Conservation (phyloP, 2,329 filamentous ascomycete genomes). For the Calonectria pauciramosa region DNA sequence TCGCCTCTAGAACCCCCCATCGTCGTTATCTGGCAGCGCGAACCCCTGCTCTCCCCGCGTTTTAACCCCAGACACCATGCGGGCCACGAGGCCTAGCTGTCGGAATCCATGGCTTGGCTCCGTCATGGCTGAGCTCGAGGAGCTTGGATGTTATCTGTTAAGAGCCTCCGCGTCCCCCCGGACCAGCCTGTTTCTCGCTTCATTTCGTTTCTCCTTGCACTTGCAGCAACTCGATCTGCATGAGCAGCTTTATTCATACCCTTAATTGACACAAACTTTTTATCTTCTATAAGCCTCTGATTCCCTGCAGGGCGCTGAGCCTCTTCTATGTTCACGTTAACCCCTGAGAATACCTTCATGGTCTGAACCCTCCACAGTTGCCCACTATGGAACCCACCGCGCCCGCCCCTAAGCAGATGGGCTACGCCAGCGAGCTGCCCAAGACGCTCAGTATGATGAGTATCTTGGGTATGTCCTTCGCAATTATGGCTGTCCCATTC, state of each 20-base stretch:
- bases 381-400: slow-evolving; percentile 29
- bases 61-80: slow-evolving; percentile 19
- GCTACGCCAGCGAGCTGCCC: slow-evolving; percentile 63
- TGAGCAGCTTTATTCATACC: slow-evolving; percentile 18
- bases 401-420: slow-evolving; percentile 48
- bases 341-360: background rate
- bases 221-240: slow-evolving; percentile 22
- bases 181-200: background rate
- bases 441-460: slow-evolving; percentile 63
- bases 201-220: slow-evolving; percentile 15
- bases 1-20: slow-evolving; percentile 25
- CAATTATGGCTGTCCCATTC: slow-evolving; percentile 65
- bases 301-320: background rate
- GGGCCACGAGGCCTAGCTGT: slow-evolving; percentile 17
- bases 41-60: slow-evolving; percentile 29
- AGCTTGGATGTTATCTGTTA: slow-evolving; percentile 18
- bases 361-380: background rate
- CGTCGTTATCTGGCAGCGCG: slow-evolving; percentile 16
- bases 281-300: background rate
- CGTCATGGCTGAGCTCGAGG: slow-evolving; percentile 8
- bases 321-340: background rate
- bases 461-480: slow-evolving; percentile 62
- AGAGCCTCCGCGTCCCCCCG: slow-evolving; percentile 16
- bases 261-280: background rate
- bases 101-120: slow-evolving; percentile 19